Evolutionary conservation across 257 asterid species (phyloP), one percentile per base, ranked within the genome.

Genomic region (Nicotiana undulata): DNA sequence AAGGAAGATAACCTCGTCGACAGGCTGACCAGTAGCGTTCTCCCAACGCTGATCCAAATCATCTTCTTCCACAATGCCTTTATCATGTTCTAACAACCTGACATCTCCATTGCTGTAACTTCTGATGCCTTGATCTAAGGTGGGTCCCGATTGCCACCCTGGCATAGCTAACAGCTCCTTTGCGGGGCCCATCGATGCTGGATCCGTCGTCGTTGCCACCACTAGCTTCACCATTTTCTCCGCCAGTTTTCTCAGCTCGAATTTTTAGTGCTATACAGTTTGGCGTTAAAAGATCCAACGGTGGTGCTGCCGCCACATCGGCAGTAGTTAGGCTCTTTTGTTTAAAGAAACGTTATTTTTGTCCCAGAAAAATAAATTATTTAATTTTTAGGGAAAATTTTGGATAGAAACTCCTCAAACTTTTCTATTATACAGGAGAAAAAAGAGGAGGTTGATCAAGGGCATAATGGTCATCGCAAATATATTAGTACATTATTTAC

Each of bases 21-120:
- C 98, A 13, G 85, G 24, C 86, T 95, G 97, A 3, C 93, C 92
- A 53, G 94, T 86, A 84, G 90, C 88, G 6, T 85, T 83, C 78
- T 93, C 96, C 98, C 98, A 95, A 65, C 98, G 87, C 40, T 66
- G 81, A 84, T 95, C 98, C 82, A 93, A 92, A 85, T 95, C 90
- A 80, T 95, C 91, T 80, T 95, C 98, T 22, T 80, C 88, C 6
- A 93, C 88, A 64, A 92, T 95, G 72, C 85, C 84, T 72, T 74
- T 89, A 44, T 95, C 97, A 63, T 95, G 98, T 49, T 93, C 95
- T 81, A 95, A 63, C 40, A 93, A 28, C 11, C 98, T 89, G 2
- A 95, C 84, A 67, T 83, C 89, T 74, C 93, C 97, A 77, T 88
- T 85, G 59, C 46, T 83, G 91, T 85, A 95, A 84, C 92, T 95